These are phyloP conservation scores for Hortiboletus flavorubellus DNA, from an alignment of 768 basidiomycete genomes.

Conservation along the genomic window DNA sequence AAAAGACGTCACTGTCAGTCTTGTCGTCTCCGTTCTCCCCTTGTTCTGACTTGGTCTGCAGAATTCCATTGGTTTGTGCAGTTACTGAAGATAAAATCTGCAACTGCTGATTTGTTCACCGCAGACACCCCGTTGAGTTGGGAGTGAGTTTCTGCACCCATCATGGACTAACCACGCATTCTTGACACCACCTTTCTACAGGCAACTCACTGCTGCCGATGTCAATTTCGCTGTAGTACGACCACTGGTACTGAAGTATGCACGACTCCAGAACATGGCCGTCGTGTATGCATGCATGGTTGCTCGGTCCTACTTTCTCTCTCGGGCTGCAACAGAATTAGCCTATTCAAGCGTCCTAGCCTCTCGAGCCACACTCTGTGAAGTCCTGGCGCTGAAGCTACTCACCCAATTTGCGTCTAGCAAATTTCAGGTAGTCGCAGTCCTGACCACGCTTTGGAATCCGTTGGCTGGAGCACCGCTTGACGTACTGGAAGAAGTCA, in stretches of 20 bases:
- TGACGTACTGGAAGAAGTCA: conserved; percentile 67
- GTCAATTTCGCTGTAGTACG: conserved; percentile 79
- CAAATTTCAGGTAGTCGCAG: conserved; percentile 71
- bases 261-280: conserved; percentile 69
- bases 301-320: conserved; percentile 74
- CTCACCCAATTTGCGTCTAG: conserved; percentile 69
- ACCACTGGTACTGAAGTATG: conserved; percentile 76
- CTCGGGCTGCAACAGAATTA: conserved; percentile 64
- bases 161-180: background rate
- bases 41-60: conserved; percentile 13
- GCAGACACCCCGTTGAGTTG: conserved; percentile 72
- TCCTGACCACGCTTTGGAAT: conserved; percentile 81
- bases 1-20: conserved; percentile 63
- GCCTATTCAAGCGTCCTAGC: conserved; percentile 74
- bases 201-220: conserved; percentile 81
- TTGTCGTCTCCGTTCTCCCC: conserved; percentile 9
- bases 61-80: conserved; percentile 28
- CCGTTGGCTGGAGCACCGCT: conserved; percentile 74
- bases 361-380: conserved; percentile 75
- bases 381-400: conserved; percentile 87
- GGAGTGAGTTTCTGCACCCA: conserved; percentile 53
- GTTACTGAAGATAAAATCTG: background rate
- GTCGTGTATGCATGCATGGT: conserved; percentile 76
- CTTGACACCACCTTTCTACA: conserved; percentile 25
- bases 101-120: background rate